Base-by-base conservation (phyloP, 805 yeast species). In the Tetrapisispora phaffii region DNA sequence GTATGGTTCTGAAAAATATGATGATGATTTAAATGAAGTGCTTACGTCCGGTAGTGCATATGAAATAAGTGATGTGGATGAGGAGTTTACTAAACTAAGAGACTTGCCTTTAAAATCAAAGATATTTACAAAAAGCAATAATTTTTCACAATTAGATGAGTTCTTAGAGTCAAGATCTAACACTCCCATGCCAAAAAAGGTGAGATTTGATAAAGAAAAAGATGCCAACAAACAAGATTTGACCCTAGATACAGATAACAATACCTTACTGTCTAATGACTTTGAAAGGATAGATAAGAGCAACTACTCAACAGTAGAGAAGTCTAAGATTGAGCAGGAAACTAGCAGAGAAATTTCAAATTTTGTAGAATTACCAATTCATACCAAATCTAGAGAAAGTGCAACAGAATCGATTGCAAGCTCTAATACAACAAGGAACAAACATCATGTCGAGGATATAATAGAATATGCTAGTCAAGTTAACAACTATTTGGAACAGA, bases 401-500 rank as follows among this genome's bases (percentile, higher is more conserved):
- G 31, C 24, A 2, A 15, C 41, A 8, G 41, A 43, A 4, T 37
- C 41, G 4, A 17, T 32, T 20, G 31, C 31, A 4, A 37, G 42
- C 33, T 31, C 50, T 5, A 38, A 28, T 19, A 38, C 33, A 7
- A 10, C 24, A n/a, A 49, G 35, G 24, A 42, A 46, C 16, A 52
- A 44, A 39, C 47, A 34, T 42, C 44, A 51, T 37, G 52, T 63
- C 7, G 67, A 63, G 44, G 56, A 58, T 24, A 49, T 63, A 23
- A 46, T 62, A 7, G 55, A 52, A 39, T 54, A 56, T 37, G 65
- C 67, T 1, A 53, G 52, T 29, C 55, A 51, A 23, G 48, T 61
- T 28, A 59, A 60, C 36, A 54, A 52, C 16, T 58, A 53, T 38
- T 26, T 60, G 41, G 51, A 52, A 6, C 49, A 57, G 22, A 60